phyloP scores from a whole-genome alignment of 2,329 filamentous ascomycete genomes.

The Neophaeococcomyces mojaviensis region DNA sequence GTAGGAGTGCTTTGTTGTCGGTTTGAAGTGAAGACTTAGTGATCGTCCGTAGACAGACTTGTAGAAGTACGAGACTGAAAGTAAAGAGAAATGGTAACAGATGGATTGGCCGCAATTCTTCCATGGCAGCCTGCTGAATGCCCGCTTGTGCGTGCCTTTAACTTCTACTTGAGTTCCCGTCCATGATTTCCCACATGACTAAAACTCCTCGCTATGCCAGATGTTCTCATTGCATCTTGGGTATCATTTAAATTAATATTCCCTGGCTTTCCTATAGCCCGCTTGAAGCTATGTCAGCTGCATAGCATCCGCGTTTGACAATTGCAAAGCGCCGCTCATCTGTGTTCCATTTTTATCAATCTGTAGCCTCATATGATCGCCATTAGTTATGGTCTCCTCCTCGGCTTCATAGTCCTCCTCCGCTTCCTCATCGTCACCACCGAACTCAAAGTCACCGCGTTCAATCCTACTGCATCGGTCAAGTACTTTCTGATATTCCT shows the following conservation, averaged over 20 bases:
- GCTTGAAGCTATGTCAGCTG: neutral
- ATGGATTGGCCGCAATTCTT: no score
- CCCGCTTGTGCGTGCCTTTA: no score
- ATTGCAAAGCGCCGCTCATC: neutral
- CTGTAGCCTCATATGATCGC: neutral
- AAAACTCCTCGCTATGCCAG: constrained; percentile 1
- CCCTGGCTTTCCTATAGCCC: no score
- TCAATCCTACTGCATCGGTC: constrained; percentile 83
- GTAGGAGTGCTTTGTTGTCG: no score
- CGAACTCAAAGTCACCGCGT: constrained; percentile 80
- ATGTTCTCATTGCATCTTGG: no score
- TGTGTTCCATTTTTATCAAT: neutral
- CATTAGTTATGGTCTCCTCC: neutral
- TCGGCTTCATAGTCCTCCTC: constrained; percentile 11
- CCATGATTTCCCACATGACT: neutral
- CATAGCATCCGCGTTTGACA: constrained; percentile 6
- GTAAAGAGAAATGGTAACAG: no score
- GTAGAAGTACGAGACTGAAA: no score
- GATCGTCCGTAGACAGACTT: no score
- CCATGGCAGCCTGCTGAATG: no score
- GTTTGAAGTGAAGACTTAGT: no score
- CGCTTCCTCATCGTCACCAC: constrained; percentile 26
- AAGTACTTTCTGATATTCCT: constrained; percentile 82
- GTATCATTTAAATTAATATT: no score
- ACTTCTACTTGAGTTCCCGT: no score